Evolutionary conservation across 257 asterid species (phyloP), one percentile per base, ranked within the genome.

Genomic region (Catharanthus roseus): DNA sequence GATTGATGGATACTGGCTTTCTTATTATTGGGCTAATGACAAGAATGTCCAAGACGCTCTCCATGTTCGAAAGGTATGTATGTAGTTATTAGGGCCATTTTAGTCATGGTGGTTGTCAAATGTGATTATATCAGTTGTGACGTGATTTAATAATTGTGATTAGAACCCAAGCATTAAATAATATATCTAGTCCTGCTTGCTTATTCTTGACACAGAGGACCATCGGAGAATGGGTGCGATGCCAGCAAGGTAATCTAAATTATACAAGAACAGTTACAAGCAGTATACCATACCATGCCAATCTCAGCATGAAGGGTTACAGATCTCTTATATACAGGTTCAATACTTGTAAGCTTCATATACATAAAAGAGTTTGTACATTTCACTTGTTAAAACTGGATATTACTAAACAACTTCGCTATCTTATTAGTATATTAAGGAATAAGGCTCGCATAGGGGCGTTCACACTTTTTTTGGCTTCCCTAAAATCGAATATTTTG

Each of bases 271-370:
- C 26, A 3, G 12, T 69, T 3, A 0, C 0, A 1, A 61, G 29
- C 24, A 34, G 44, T 10, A 0, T 76, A 42, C 77, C 81, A 6
- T 80, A 65, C 67, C 81, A 76, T 53, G 76, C 73, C 62, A 81
- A 77, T 57, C 66, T 81, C 72, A 77, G 82, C 62, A 67, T 3
- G 23, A 74, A 68, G 69, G 82, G 85, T 6, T 77, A 74, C 61
- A 56, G 80, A 58, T 81, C 82, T 70, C 81, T 81, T 7, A 56
- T 81, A 74, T 77, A 77, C 80, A 81, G 82, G 85, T 81, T 10
- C 1, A 11, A 15, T 11, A 60, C 31, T 4, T 42, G 58, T 75
- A 55, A n/a, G 13, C 55, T 33, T 58, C n/a, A 34, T 38, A 1
- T 39, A 54, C 23, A 24, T n/a, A n/a, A n/a, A 69, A 24, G 5